phyloP scores from a whole-genome alignment of 345 rosid genomes.

The Acer campestre region DNA sequence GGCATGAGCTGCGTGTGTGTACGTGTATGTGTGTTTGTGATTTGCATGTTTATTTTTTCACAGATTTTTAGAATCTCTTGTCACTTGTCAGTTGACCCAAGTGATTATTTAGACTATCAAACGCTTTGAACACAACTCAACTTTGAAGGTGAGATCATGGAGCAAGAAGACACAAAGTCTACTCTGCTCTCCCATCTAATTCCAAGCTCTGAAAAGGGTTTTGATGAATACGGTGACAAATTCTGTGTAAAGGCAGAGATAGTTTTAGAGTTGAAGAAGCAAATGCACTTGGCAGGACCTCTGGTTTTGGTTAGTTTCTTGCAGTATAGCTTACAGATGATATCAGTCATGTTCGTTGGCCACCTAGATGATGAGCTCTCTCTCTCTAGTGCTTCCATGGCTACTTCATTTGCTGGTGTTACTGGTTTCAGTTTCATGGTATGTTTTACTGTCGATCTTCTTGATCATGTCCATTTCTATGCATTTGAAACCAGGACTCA shows the following conservation, averaged over 20 bases:
- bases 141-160: slow-evolving; percentile 19
- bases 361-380: slow-evolving; percentile 32
- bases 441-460: too few relatives aligned
- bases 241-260: slow-evolving; percentile 19
- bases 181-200: slow-evolving; percentile 15
- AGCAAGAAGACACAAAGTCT: neutral
- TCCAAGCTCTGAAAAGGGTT: neutral
- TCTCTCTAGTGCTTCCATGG: slow-evolving; percentile 47
- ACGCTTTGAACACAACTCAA: neutral
- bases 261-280: slow-evolving; percentile 33
- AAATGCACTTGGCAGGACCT: slow-evolving; percentile 38
- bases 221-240: slow-evolving; percentile 6
- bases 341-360: slow-evolving; percentile 44
- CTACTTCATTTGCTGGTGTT: slow-evolving; percentile 47
- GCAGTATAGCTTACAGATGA: slow-evolving; percentile 33
- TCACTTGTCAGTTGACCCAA: too few relatives aligned
- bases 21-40: too few relatives aligned
- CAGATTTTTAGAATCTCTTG: too few relatives aligned
- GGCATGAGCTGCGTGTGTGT: too few relatives aligned
- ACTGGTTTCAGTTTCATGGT: slow-evolving; percentile 41
- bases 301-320: slow-evolving; percentile 34
- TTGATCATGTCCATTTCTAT: too few relatives aligned
- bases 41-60: too few relatives aligned
- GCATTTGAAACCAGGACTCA: too few relatives aligned
- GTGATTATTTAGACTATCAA: too few relatives aligned